Evolutionary conservation across 352 stramenopile species (phyloP).

Genomic region (Globisporangium canariense): DNA sequence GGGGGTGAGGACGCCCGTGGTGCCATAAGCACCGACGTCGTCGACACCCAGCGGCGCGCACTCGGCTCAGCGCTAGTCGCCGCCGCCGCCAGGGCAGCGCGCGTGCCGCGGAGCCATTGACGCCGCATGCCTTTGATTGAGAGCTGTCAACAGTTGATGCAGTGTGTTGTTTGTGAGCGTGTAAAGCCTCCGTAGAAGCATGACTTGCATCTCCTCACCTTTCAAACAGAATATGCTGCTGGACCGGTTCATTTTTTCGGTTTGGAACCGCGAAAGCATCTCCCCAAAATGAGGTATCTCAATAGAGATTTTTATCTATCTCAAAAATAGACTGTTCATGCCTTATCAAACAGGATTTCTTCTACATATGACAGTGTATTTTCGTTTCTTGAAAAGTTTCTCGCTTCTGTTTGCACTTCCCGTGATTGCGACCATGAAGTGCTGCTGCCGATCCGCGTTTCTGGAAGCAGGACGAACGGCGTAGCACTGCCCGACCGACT

Average conservation of each 20-base stretch:
- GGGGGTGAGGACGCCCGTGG: not conserved
- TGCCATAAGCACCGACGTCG: not conserved
- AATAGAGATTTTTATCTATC: not conserved
- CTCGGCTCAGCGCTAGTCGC: not conserved
- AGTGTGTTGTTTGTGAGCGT: not conserved
- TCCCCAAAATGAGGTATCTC: no score
- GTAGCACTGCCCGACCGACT: not conserved
- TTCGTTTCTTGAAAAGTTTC: no score
- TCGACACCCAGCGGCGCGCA: constrained; percentile 7
- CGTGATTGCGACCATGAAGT: not conserved
- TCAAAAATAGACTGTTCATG: no score
- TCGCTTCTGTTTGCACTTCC: no score
- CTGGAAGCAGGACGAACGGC: constrained; percentile 3
- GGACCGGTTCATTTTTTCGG: not conserved
- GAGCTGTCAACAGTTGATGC: not conserved
- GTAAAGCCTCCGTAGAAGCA: not conserved
- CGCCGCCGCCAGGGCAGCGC: not conserved
- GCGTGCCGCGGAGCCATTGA: constrained; percentile 12
- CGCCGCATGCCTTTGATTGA: constrained; percentile 6
- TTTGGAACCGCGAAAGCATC: constrained; percentile 3
- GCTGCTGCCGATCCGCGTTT: constrained; percentile 4
- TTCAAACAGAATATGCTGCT: not conserved
- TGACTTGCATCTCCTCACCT: not conserved
- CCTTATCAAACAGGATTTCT: no score
- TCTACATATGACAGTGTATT: no score